Base-by-base conservation (phyloP, 1,284 basidiomycete species). In the Schizophyllum amplum region DNA sequence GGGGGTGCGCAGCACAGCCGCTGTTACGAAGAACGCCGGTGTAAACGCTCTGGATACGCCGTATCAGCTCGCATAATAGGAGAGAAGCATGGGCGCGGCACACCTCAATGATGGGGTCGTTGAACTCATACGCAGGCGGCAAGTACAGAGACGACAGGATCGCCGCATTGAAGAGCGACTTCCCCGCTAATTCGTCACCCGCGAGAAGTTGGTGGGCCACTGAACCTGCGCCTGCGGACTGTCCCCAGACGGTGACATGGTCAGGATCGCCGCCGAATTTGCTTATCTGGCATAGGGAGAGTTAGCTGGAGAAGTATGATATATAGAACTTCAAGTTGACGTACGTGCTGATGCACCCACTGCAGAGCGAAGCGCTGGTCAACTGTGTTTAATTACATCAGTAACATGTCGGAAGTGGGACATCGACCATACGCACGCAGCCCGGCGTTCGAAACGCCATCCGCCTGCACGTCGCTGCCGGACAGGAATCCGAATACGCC, bases 131-230 rank as follows among this genome's bases (percentile, higher is more conserved):
- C 56, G 80, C 76, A 0, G 78, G 70, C 0, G 77, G 76, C 2
- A 79, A 59, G 61, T 69, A 78, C 0, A 68, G 65, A 0, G 78
- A 80, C 55, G 75, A 78, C 1, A 74, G 71, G 4, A 79, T 77
- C 1, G 75, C 78, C 15, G 59, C 68, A 53, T 66, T 66, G 66
- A 79, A 81, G 6, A 81, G 60, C 0, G 71, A 70, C 1, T 76
- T 78, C 5, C 65, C 62, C 0, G 71, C 72, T 33, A 67, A 63
- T 1, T 74, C 75, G 15, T 65, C 65, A 24, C 72, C 68, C 4
- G 74, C 73, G 26, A 74, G 59, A 9, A 73, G 57, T 20, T 75
- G 74, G 52, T 74, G 72, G 13, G 74, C 51, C 1, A 75, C 72
- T 1, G 73, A 73, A 1, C 72, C 73, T 51, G 69, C 74, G 26